Evolutionary conservation across 768 basidiomycete genomes (phyloP), one percentile per base, ranked within the genome.

Genomic region (Kondoa malvinella): DNA sequence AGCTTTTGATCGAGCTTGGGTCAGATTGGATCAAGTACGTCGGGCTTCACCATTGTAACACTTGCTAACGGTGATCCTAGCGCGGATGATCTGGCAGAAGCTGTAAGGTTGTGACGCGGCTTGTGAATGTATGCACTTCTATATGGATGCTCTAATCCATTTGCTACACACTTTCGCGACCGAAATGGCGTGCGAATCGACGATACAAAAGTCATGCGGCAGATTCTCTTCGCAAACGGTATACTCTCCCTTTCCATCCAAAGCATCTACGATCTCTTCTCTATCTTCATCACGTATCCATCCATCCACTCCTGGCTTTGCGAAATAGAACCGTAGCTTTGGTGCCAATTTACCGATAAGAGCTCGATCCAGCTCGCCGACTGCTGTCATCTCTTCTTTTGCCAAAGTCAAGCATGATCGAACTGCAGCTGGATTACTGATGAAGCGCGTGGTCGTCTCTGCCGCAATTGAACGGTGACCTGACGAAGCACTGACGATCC

Each of bases 241-340:
- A 14, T 32, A 34, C 14, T 62, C 50, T 17, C 64, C 34, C 29
- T 56, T 64, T 3, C 56, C 33, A n/a, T 68, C 69, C 15, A 69
- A 21, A 17, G 16, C 27, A 14, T 34, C 56, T 34, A 66, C 70
- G 15, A 70, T 61, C 70, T 73, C 72, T 3, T 3, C 1, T 2
- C 69, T 30, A 15, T 65, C 50, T 15, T 61, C 63, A 21, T 66
- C 66, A 17, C 50, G 12, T 0, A 69, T 69, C 72, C 72, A 73
- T 3, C 70, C 70, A 32, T 73, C 72, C 16, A 1, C 31, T 1
- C 64, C 70, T 21, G 40, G 57, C 14, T 32, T 32, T 0, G 72
- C 70, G 57, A 65, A 73, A 57, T 71, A 70, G 26, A 66, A 32
- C 70, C 69, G 66, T n/a, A 68, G 12, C 21, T 57, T 62, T 4